Evolutionary conservation across 2,329 filamentous ascomycete genomes (phyloP).

Genomic region (Fusarium tanahbumbuense): DNA sequence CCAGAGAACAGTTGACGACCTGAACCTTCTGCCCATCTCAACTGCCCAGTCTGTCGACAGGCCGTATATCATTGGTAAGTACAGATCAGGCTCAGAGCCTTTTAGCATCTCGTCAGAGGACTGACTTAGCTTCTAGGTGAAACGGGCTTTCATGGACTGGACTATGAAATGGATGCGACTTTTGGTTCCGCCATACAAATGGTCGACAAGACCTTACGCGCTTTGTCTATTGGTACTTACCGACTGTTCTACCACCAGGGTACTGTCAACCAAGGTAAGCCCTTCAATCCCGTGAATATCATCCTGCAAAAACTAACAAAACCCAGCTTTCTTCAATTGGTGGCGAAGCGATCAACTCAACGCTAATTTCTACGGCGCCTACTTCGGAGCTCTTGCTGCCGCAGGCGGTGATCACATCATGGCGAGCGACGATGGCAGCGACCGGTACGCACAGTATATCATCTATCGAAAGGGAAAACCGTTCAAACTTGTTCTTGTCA

Average conservation of each 20-base stretch:
- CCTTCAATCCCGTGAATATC: fast-evolving
- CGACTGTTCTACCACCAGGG: not conserved
- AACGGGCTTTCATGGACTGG: not conserved
- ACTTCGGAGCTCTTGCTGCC: not conserved
- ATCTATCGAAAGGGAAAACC: not conserved
- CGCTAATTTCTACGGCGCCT: not conserved
- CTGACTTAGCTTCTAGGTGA: not conserved
- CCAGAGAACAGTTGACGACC: not conserved
- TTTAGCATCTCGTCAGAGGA: not conserved
- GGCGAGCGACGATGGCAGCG: not conserved
- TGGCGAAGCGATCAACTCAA: not conserved
- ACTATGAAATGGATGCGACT: not conserved
- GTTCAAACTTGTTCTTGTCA: not conserved
- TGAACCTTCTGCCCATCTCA: not conserved
- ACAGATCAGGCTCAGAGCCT: not conserved
- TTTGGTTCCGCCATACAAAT: not conserved
- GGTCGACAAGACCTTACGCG: not conserved
- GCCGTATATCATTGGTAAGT: not conserved
- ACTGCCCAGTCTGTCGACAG: not conserved
- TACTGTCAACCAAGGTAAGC: not conserved
- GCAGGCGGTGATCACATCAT: not conserved
- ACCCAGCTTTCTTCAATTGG: not conserved
- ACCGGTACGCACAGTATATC: conserved; percentile 1
- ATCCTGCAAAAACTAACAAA: fast-evolving
- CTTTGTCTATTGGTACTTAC: not conserved